Conservation (phyloP, 73 alveolate genomes). For the Stentor coeruleus region DNA sequence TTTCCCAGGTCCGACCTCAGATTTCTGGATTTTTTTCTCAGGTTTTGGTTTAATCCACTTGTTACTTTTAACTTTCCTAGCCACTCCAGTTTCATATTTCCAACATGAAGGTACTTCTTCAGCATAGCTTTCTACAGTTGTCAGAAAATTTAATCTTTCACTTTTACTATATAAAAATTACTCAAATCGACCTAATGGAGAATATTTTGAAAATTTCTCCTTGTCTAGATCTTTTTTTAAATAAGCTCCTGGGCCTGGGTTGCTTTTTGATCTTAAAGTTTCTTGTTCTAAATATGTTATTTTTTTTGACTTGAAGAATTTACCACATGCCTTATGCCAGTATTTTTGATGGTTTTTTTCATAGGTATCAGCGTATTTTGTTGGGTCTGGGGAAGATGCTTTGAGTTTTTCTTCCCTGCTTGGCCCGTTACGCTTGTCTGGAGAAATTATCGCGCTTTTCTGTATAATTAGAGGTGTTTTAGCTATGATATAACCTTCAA, state of each 20-base stretch:
- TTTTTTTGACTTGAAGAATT: neutral
- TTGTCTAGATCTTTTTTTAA: conserved; percentile 5
- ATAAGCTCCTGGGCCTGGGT: conserved; percentile 18
- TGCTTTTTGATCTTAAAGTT: conserved; percentile 1
- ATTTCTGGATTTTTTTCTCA: neutral
- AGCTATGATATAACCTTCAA: conserved; percentile 7
- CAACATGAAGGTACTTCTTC: conserved; percentile 12
- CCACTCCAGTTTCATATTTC: neutral
- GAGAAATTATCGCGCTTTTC: neutral
- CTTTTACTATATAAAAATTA: conserved; percentile 8
- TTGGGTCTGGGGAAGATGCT: conserved; percentile 14
- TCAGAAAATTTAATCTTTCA: conserved; percentile 11
- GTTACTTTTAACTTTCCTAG: neutral
- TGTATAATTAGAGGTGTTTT: neutral
- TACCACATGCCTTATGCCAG: conserved; percentile 10
- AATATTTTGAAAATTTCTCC: neutral
- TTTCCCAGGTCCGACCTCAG: conserved; percentile 17
- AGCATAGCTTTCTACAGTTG: conserved; percentile 19
- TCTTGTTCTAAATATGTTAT: neutral
- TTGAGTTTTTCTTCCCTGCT: no score
- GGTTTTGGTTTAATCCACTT: conserved; percentile 7
- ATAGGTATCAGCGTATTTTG: neutral
- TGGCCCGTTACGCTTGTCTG: neutral
- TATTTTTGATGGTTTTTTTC: neutral
- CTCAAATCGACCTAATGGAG: conserved; percentile 12